Base-by-base conservation (phyloP, 164 flowering plant species). In the Liriodendron chinense region DNA sequence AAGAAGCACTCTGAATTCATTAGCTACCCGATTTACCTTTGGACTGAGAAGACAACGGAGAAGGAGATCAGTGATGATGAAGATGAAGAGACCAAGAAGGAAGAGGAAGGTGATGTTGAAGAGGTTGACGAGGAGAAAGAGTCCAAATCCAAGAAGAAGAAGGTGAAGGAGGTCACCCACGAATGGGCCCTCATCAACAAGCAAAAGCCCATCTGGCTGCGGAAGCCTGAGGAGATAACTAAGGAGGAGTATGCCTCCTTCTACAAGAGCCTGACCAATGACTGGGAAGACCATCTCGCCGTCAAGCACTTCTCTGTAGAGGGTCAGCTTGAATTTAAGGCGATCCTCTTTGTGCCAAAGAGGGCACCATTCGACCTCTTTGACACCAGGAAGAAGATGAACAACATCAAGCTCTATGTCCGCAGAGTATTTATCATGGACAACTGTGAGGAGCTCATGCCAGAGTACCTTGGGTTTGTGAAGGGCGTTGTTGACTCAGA, bases 251-350 rank as follows among this genome's bases (percentile, higher is more conserved):
- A 89, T 74, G 85, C 87, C 0, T 59, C 93, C 0, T 89, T 89
- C 81, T 89, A 89, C 87, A 89, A 88, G 86, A 88, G 91, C 67
- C 82, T 88, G 25, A 88, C 87, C 56, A 89, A 88, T 76, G 90
- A 89, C 48, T 89, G 90, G 90, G 92, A 87, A 53, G 89, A 89
- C 0, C 90, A 82, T 71, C 85, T 89, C 1, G 88, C 87, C 21
- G 86, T 83, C 21, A 89, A 85, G 72, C 89, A 87, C 72, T 87
- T 86, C 86, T 85, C 90, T n/a, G 89, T 89, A 3, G 92, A 87
- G 72, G 92, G 90, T 7, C 91, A 88, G 82, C 87, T 88, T 24
- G 89, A 88, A 71, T 88, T 88, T 75, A 88, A 82, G 78, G 89
- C 90, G 21, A 74, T 87, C 28, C 88, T 87, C 63, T 87, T 87